Percentiles rank a stretch among this genome's conserved stretches.
phyloP scores from a whole-genome alignment of 1,284 basidiomycete species.

The Cutaneotrichosporon mucoides region DNA sequence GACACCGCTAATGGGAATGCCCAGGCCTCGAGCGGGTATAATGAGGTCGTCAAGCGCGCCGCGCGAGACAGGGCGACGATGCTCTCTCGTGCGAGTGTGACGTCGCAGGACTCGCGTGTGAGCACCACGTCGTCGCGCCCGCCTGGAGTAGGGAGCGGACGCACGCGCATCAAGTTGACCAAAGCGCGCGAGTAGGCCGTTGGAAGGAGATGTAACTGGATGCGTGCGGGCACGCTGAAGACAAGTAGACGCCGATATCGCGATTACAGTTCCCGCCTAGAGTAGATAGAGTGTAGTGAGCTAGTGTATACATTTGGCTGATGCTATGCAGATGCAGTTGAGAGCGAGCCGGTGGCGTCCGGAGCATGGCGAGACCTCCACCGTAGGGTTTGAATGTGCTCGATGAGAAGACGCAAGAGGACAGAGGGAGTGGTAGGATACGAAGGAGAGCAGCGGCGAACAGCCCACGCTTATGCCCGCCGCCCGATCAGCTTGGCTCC shows the following conservation, averaged over 20 bases:
- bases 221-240: no score
- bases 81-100: slow-evolving; percentile 1
- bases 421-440: no score
- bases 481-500: slow-evolving; percentile 38
- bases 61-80: neutral
- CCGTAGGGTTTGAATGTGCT: no score
- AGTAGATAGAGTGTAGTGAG: neutral
- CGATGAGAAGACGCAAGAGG: no score
- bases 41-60: neutral
- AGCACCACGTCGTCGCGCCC: neutral
- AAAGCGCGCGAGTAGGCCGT: no score
- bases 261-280: no score
- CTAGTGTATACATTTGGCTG: neutral
- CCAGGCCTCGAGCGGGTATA: neutral
- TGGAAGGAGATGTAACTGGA: neutral
- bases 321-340: neutral
- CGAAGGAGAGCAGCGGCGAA: no score
- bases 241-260: no score
- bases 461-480: neutral
- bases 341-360: no score
- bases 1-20: neutral
- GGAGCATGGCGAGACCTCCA: no score
- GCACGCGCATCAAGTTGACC: neutral
- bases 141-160: neutral
- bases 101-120: neutral